Evolutionary conservation across 169 alveolate species (phyloP).

Genomic region (Plasmodium berghei): DNA sequence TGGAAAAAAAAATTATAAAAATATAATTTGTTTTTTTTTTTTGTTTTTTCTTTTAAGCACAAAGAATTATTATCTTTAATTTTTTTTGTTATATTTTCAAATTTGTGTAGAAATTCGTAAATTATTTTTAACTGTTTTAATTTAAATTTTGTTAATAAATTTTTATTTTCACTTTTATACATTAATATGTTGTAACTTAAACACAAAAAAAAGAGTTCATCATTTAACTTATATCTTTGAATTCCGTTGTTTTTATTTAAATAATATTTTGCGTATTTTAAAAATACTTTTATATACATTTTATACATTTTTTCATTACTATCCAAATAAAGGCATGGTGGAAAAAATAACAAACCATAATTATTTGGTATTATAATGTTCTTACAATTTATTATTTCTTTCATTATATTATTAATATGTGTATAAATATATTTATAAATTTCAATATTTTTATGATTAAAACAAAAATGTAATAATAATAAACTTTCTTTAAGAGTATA

Average conservation of each 20-base stretch:
- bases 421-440: not conserved
- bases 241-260: constrained; percentile 13
- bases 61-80: constrained; percentile 9
- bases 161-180: constrained; percentile 1
- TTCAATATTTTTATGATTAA: constrained; percentile 6
- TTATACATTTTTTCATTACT: constrained; percentile 6
- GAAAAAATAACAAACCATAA: constrained; percentile 43
- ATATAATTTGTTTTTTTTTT: constrained; percentile 16
- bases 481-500: constrained; percentile 30
- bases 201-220: constrained; percentile 25
- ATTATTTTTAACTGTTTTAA: constrained; percentile 46
- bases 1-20: constrained; percentile 19
- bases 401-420: constrained; percentile 12
- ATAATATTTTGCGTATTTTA: constrained; percentile 25
- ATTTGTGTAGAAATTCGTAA: constrained; percentile 62
- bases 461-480: constrained; percentile 37
- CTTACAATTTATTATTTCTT: not conserved
- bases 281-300: constrained; percentile 27
- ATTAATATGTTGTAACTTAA: constrained; percentile 37
- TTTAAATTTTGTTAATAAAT: constrained; percentile 41
- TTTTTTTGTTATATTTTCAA: constrained; percentile 54
- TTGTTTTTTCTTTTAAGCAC: constrained; percentile 8
- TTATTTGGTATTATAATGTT: constrained; percentile 22
- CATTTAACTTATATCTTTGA: constrained; percentile 38
- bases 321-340: constrained; percentile 10